Evolutionary conservation across 2,329 filamentous ascomycete species (phyloP).

Genomic region (Corynespora cassiicola): DNA sequence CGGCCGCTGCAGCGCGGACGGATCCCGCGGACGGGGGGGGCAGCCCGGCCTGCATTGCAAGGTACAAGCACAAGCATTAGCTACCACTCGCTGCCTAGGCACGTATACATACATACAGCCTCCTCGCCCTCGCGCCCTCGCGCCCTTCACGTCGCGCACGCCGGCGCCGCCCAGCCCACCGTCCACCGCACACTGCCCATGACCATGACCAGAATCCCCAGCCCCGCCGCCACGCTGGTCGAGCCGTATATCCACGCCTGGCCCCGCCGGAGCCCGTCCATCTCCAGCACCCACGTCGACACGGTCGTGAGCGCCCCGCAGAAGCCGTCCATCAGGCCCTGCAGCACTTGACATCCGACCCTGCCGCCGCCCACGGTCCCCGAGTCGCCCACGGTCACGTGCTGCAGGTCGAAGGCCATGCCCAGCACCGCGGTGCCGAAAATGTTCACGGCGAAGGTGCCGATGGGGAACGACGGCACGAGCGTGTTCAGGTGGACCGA

Average conservation of each 20-base stretch:
- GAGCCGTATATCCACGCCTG: constrained; percentile 74
- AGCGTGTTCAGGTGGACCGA: constrained; percentile 74
- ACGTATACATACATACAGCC: no score
- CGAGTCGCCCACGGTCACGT: constrained; percentile 59
- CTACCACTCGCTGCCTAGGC: no score
- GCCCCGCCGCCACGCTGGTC: constrained; percentile 64
- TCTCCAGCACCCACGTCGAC: constrained; percentile 55
- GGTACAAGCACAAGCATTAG: no score
- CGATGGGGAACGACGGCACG: constrained; percentile 74
- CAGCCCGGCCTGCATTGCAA: no score
- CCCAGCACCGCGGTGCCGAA: constrained; percentile 76
- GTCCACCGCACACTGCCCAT: constrained; percentile 81
- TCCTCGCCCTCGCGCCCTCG: no score
- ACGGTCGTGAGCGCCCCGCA: constrained; percentile 57
- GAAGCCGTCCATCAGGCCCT: constrained; percentile 57
- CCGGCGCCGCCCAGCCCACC: constrained; percentile 46
- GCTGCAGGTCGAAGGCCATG: constrained; percentile 80
- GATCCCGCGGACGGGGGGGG: no score
- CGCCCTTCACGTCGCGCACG: constrained; percentile 32
- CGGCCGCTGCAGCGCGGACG: no score
- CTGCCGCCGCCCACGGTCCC: constrained; percentile 47
- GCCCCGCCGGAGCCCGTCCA: constrained; percentile 47
- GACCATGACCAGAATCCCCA: constrained; percentile 69
- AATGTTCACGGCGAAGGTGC: constrained; percentile 85
- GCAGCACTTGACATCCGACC: constrained; percentile 53